These are phyloP conservation scores for Colletotrichum somersetense DNA, from an alignment of 2,329 filamentous ascomycete species.

Conservation along the genomic window DNA sequence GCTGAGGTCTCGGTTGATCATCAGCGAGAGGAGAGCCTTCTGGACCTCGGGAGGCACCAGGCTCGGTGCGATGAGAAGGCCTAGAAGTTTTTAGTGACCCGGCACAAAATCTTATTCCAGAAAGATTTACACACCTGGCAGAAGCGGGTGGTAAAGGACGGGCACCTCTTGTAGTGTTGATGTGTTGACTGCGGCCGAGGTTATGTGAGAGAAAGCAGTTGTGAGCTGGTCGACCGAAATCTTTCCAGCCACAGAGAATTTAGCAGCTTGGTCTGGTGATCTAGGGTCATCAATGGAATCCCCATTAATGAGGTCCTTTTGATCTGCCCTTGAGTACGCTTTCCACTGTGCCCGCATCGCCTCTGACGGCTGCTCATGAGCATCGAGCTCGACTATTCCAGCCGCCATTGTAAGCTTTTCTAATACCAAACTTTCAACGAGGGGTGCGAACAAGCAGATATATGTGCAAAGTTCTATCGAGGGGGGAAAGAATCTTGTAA, in stretches of 20 bases:
- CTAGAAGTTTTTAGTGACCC: conserved; percentile 57
- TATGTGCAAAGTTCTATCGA: not conserved
- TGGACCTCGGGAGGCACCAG: conserved; percentile 80
- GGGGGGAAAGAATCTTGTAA: not conserved
- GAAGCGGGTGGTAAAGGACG: conserved; percentile 73
- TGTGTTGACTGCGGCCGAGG: conserved; percentile 49
- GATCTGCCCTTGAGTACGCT: conserved; percentile 72
- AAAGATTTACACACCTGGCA: conserved; percentile 71
- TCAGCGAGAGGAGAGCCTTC: conserved; percentile 74
- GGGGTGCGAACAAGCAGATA: not conserved
- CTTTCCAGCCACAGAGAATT: conserved; percentile 60
- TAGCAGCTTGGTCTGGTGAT: conserved; percentile 52
- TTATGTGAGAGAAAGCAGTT: conserved; percentile 59
- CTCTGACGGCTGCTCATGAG: conserved; percentile 82
- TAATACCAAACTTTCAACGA: not conserved
- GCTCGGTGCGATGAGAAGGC: conserved; percentile 81
- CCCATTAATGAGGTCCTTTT: conserved; percentile 63
- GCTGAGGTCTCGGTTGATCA: conserved; percentile 83
- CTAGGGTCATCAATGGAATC: conserved; percentile 65
- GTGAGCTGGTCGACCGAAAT: conserved; percentile 59
- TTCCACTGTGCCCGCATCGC: conserved; percentile 81
- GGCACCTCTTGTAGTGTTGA: conserved; percentile 55
- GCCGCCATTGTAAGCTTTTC: conserved; percentile 51
- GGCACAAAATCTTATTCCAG: not conserved
- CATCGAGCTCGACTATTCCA: conserved; percentile 71